Evolutionary conservation across 495 filamentous ascomycete species (phyloP), one percentile per base, ranked within the genome.

Genomic region (Aspergillus sclerotiicarbonarius): DNA sequence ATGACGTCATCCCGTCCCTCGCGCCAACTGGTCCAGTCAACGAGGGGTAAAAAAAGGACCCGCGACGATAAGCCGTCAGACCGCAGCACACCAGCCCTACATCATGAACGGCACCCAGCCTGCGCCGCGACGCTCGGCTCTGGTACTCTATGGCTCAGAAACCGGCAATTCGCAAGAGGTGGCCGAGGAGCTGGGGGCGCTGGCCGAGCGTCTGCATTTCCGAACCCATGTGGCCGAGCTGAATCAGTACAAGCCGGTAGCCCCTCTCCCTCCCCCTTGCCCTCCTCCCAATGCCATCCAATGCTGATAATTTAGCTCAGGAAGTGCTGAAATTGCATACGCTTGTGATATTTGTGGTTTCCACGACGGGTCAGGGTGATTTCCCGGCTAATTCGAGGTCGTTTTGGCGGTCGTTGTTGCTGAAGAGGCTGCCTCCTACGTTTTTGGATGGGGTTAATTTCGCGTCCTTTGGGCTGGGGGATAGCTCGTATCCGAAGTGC

Each of bases 361-460:
- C 93, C 0, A 98, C 95, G 0, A 96, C 94, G 2, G 94, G 94
- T 6, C 95, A 99, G 72, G 94, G 94, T 8, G 92, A 98, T 58
- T 71, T 99, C 59, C 93, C 95, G 3, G 78, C 76, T 15, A 97
- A 97, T 77, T 82, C 86, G 9, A 77, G 82, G 37, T 75, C 73
- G 13, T 93, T 98, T 64, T 99, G 94, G 94, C 91, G 83, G 65
- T 86, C 83, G 44, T 80, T 99, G 48, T 78, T 94, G 21, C 78
- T 89, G 44, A 89, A 88, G 67, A 89, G 85, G 61, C 82, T 99
- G 31, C 85, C 86, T 30, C 73, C 82, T 19, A 85, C 82, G 52
- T 92, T 83, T 63, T 76, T 99, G 44, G 64, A 71, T 16, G 75
- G 77, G 20, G 75, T 95, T 18, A 76, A 77, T 0, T 96, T 96